These are phyloP conservation scores for Trichosporon ovoides DNA, from an alignment of 1,284 basidiomycete species.

Conservation along the genomic window DNA sequence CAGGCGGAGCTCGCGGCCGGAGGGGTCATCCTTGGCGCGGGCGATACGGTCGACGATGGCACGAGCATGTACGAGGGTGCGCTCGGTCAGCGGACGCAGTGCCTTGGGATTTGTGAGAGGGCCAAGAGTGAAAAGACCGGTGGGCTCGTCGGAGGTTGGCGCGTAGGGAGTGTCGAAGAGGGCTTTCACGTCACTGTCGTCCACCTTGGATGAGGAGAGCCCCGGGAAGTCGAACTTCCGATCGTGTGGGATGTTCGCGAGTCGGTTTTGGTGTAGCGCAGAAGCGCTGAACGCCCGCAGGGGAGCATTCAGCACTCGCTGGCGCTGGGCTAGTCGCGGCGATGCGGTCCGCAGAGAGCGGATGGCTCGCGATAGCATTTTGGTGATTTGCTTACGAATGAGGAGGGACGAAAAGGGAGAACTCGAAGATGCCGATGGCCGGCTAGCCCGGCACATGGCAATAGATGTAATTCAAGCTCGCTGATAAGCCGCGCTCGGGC, in stretches of 20 bases:
- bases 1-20: slow-evolving; percentile 60
- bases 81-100: slow-evolving; percentile 39
- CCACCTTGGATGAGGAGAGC: neutral
- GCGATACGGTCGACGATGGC: slow-evolving; percentile 50
- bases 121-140: slow-evolving; percentile 43
- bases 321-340: neutral
- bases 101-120: slow-evolving; percentile 33
- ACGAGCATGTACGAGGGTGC: slow-evolving; percentile 39
- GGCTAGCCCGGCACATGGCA: slow-evolving; percentile 1
- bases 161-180: slow-evolving; percentile 16
- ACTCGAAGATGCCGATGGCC: neutral
- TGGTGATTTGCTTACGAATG: neutral
- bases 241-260: neutral
- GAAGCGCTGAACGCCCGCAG: neutral
- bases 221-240: neutral
- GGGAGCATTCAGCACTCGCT: neutral
- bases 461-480: neutral
- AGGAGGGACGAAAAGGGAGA: neutral
- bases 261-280: neutral
- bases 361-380: slow-evolving; percentile 2
- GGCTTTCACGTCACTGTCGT: slow-evolving; percentile 15
- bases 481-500: neutral
- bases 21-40: slow-evolving; percentile 35
- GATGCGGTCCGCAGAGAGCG: neutral
- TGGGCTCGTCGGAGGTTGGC: slow-evolving; percentile 15